Evolutionary conservation across 768 basidiomycete species (phyloP), one percentile per base, ranked within the genome.

Genomic region (Mycena polygramma): DNA sequence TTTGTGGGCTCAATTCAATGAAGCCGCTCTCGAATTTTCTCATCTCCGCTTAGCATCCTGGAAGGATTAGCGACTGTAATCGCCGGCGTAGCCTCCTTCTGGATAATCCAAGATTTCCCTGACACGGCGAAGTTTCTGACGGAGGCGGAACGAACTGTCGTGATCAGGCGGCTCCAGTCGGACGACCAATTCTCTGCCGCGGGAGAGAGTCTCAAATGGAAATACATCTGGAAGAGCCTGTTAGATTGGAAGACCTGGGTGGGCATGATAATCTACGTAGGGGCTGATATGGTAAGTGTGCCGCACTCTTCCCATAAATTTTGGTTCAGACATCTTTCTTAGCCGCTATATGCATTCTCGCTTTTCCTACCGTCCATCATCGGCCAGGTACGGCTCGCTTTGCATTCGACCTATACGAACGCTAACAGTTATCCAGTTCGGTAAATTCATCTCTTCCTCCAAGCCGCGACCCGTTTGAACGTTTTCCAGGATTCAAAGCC

Each of bases 61-160:
- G 91, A 93, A 75, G 93, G 92, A 22, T 80, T 94, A 43, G 82
- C 81, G 17, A 94, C 93, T 1, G 83, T 94, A 30, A 19, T 93
- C n/a, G 91, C 90, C 7, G 92, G 91, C 11, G 77, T 78, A 26
- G 77, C 83, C 13, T 93, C 92, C 2, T 94, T 90, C 81, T 94
- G 87, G 86, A 88, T 94, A 75, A 88, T 94, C 68, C 90, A 93
- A 74, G 94, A 94, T 77, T 95, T 94, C 80, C 93, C 94, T 4
- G 92, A 94, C 74, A 92, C 89, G 1, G 93, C 93, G 35, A 91
- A 86, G 72, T 94, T 94, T 82, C 83, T 95, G 8, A 86, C 85
- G n/a, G 91, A 92, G 73, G 86, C 82, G 4, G 93, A 94, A 79
- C 84, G 91, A 37, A 89, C 89, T 10, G 83, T 91, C 22, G 85